Conservation (phyloP, 306 rosid genomes). For the Quercus suber region DNA sequence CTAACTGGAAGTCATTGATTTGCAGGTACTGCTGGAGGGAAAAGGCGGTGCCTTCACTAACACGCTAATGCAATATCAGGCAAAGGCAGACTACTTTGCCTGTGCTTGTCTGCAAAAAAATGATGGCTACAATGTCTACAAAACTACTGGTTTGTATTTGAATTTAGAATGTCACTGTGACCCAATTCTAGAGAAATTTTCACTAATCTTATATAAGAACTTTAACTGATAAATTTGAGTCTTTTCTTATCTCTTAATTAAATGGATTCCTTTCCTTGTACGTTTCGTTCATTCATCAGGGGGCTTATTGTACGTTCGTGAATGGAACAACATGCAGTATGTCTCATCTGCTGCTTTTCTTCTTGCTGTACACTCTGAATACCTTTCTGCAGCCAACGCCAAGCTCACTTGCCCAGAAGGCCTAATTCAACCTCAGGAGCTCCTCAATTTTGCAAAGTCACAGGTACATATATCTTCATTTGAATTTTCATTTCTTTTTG, state of each 20-base stretch:
- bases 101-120: conserved; percentile 85
- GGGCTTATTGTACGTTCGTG: conserved; percentile 63
- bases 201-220: neutral
- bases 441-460: conserved; percentile 63
- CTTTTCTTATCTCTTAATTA: no score
- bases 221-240: neutral
- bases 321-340: conserved; percentile 94
- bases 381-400: conserved; percentile 54
- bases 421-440: conserved; percentile 63
- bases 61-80: conserved; percentile 72
- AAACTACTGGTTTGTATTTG: conserved; percentile 60
- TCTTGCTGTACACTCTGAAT: conserved; percentile 58
- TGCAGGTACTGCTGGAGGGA: conserved; percentile 71
- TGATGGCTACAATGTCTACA: conserved; percentile 67
- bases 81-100: conserved; percentile 81
- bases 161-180: neutral
- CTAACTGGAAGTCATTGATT: neutral
- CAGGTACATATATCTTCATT: conserved; percentile 23
- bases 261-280: neutral
- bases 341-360: conserved; percentile 74
- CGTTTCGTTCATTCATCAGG: conserved; percentile 30
- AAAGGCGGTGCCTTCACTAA: conserved; percentile 52
- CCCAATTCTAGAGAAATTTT: neutral
- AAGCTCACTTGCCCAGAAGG: conserved; percentile 71
- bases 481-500: neutral